Base-by-base conservation (phyloP, 495 filamentous ascomycete genomes). In the Immersiella caudata region DNA sequence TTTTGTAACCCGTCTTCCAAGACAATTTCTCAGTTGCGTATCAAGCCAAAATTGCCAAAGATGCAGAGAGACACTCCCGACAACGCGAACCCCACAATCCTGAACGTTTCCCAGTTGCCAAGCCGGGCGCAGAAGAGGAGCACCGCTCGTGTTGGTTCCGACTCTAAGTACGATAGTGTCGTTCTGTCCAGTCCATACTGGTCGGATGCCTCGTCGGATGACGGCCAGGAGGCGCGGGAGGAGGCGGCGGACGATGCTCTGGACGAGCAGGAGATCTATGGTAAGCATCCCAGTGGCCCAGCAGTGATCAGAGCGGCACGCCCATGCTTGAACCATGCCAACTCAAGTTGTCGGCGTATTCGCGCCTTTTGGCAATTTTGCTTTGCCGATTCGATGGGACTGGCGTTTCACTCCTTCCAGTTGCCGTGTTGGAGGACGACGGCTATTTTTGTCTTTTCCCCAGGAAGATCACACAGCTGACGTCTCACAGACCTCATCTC, bases 181-280 rank as follows among this genome's bases (percentile, higher is more conserved):
- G 60, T 83, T 65, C 74, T 72, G 51, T 66, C 72, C 33, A 70
- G 68, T 49, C 71, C 64, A 20, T 66, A 73, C 51, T 81, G 81
- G 67, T 73, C 75, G 52, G 81, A 81, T 67, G 66, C 46, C 55
- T 36, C 35, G 14, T 65, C 68, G 20, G 50, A 57, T n/a, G 79
- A 80, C 18, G 40, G 40, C 16, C 40, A 18, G 9, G 72, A 79
- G 16, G 78, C 80, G 40, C 74, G 76, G 50, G 85, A 85, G 58
- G 83, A 83, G 46, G 87, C 86, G 50, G 71, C 75, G 33, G 90
- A 89, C 60, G 87, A 92, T 55, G 80, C 87, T 20, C 57, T 99
- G 67, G 95, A 99, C 72, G 93, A 93, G 75, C 96, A 97, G 74
- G 95, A 99, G 78, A 92, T 99, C 25, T 99, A 93, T 73, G 93